These are phyloP conservation scores for Lepidium sativum DNA, from an alignment of 345 rosid genomes.

Conservation along the genomic window DNA sequence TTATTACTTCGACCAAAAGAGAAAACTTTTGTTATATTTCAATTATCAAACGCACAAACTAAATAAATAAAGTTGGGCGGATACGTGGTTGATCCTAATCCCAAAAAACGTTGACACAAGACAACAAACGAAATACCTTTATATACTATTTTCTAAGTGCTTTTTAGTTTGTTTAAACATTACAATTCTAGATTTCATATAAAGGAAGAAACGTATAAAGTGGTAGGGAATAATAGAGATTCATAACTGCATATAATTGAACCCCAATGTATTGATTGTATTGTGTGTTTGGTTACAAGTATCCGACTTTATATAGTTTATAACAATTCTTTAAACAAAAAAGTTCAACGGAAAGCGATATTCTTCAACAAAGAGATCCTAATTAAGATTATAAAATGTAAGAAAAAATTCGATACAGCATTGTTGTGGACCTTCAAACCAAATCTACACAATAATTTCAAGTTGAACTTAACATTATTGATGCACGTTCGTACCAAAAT, in stretches of 20 bases:
- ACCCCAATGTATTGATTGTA: neutral
- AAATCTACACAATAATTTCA: constrained; percentile 1
- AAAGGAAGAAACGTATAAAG: neutral
- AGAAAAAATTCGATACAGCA: constrained; percentile 1
- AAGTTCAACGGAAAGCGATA: constrained; percentile 15
- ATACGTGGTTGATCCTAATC: constrained; percentile 10
- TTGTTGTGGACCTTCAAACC: constrained; percentile 18
- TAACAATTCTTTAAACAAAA: neutral
- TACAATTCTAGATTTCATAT: too few species aligned
- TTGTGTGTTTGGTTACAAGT: neutral
- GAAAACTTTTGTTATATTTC: neutral
- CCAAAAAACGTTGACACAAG: neutral
- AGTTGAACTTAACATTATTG: constrained; percentile 20
- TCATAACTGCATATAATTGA: constrained; percentile 22
- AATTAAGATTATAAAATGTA: neutral
- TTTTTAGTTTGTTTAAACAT: too few species aligned
- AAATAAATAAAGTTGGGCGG: neutral
- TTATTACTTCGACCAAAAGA: too few species aligned
- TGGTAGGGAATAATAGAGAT: constrained; percentile 4
- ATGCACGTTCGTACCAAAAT: constrained; percentile 19
- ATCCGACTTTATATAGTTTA: constrained; percentile 14
- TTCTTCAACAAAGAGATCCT: constrained; percentile 20
- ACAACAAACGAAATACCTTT: neutral
- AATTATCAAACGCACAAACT: constrained; percentile 15
- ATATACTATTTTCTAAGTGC: neutral